These are phyloP conservation scores for Pulchroboletus neoregius DNA, from an alignment of 1,284 basidiomycete species.

Conservation along the genomic window DNA sequence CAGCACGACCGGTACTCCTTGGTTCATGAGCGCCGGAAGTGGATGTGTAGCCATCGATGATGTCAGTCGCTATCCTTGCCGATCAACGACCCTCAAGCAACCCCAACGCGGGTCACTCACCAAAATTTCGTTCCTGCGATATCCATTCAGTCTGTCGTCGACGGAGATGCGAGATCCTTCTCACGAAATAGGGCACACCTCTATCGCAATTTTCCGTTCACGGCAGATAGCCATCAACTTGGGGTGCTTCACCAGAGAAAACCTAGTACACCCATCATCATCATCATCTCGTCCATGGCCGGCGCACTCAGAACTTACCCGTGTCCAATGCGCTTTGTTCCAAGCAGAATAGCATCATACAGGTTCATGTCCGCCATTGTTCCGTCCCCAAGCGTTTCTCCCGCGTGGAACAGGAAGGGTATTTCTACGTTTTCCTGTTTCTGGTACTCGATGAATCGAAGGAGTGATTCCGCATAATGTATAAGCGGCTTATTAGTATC, in stretches of 20 bases:
- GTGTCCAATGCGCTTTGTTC: slow-evolving; percentile 77
- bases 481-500: slow-evolving; percentile 59
- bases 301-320: slow-evolving; percentile 41
- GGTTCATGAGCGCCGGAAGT: slow-evolving; percentile 59
- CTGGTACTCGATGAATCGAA: slow-evolving; percentile 55
- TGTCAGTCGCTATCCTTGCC: slow-evolving; percentile 60
- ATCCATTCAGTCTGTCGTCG: not conserved
- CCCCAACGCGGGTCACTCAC: slow-evolving; percentile 35
- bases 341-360: slow-evolving; percentile 71
- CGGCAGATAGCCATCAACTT: slow-evolving; percentile 61
- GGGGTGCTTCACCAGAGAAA: slow-evolving; percentile 69
- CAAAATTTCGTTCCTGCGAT: slow-evolving; percentile 58
- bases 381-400: slow-evolving; percentile 72
- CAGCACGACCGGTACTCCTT: slow-evolving; percentile 63
- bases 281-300: not conserved
- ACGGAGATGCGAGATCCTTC: slow-evolving; percentile 7
- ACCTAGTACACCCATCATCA: slow-evolving; percentile 39
- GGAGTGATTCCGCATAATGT: slow-evolving; percentile 58
- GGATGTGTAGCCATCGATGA: slow-evolving; percentile 72
- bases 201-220: slow-evolving; percentile 59
- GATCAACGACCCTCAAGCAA: not conserved
- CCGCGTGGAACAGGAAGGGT: slow-evolving; percentile 77
- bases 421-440: slow-evolving; percentile 42
- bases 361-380: slow-evolving; percentile 65
- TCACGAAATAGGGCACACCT: slow-evolving; percentile 70